Evolutionary conservation across 1,284 basidiomycete genomes (phyloP).

Genomic region (Malassezia cuniculi): DNA sequence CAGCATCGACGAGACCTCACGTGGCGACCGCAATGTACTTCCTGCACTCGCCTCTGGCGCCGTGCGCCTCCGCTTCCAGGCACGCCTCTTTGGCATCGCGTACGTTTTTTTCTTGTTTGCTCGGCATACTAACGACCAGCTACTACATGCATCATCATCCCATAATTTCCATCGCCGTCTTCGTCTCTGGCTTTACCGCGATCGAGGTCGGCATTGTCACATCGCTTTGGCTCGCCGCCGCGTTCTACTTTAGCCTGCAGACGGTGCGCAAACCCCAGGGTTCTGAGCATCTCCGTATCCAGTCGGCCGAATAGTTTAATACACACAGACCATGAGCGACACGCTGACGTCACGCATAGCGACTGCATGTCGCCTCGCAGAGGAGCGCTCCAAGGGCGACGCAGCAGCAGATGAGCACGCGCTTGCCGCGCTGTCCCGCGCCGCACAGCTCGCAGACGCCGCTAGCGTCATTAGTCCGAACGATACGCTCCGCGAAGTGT

Average conservation of each 20-base stretch:
- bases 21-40: no score
- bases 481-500: slow-evolving; percentile 26
- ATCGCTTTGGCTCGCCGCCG: slow-evolving; percentile 30
- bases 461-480: slow-evolving; percentile 22
- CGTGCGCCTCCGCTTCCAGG: slow-evolving; percentile 35
- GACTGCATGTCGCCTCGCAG: slow-evolving; percentile 1
- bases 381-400: background rate
- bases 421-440: slow-evolving; percentile 7
- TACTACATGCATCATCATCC: slow-evolving; percentile 42
- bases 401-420: background rate
- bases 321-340: slow-evolving; percentile 1
- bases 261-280: no score
- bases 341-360: slow-evolving; percentile 5
- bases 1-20: no score
- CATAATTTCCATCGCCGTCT: slow-evolving; percentile 28
- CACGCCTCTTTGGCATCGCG: slow-evolving; percentile 31
- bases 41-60: no score
- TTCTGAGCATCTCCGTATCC: no score
- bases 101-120: slow-evolving; percentile 5
- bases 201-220: slow-evolving; percentile 37
- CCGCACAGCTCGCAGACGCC: slow-evolving; percentile 22
- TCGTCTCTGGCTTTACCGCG: slow-evolving; percentile 30
- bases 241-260: slow-evolving; percentile 25
- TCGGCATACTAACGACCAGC: background rate
- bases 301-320: no score